Percentiles rank a stretch among this genome's conserved stretches.
These are phyloP conservation scores for Calonectria hongkongensis DNA, from an alignment of 2,329 filamentous ascomycete genomes.

Conservation along the genomic window DNA sequence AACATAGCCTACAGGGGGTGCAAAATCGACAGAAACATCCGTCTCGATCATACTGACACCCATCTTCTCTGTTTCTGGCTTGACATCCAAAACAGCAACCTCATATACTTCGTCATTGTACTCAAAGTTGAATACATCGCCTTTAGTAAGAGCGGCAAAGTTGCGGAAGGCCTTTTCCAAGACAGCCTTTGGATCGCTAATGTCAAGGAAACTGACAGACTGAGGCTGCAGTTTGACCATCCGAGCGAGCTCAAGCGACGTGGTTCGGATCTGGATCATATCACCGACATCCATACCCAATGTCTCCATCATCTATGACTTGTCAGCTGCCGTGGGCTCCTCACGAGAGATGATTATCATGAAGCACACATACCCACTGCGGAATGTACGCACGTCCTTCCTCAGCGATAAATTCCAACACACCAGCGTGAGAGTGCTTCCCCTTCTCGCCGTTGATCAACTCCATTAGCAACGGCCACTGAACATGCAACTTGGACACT, in stretches of 20 bases:
- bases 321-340: conserved; percentile 47
- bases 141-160: conserved; percentile 94
- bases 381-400: conserved; percentile 97
- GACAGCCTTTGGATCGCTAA: conserved; percentile 97
- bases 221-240: conserved; percentile 98
- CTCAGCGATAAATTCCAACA: conserved; percentile 97
- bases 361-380: conserved; percentile 82
- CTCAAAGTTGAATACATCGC: conserved; percentile 95
- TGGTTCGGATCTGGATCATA: conserved; percentile 95
- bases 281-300: conserved; percentile 93
- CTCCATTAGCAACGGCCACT: conserved; percentile 98
- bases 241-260: conserved; percentile 90
- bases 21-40: conserved; percentile 97
- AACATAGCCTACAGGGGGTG: conserved; percentile 93
- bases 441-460: conserved; percentile 90
- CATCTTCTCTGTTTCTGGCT: conserved; percentile 88
- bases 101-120: conserved; percentile 97
- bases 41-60: conserved; percentile 97
- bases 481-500: conserved; percentile 95
- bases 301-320: conserved; percentile 90
- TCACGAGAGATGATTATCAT: not conserved
- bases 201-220: conserved; percentile 94
- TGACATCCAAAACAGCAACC: conserved; percentile 94
- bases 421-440: conserved; percentile 92
- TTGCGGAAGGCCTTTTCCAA: conserved; percentile 97